Conservation (phyloP, 2,329 filamentous ascomycete genomes). For the Coniochaeta hoffmannii region DNA sequence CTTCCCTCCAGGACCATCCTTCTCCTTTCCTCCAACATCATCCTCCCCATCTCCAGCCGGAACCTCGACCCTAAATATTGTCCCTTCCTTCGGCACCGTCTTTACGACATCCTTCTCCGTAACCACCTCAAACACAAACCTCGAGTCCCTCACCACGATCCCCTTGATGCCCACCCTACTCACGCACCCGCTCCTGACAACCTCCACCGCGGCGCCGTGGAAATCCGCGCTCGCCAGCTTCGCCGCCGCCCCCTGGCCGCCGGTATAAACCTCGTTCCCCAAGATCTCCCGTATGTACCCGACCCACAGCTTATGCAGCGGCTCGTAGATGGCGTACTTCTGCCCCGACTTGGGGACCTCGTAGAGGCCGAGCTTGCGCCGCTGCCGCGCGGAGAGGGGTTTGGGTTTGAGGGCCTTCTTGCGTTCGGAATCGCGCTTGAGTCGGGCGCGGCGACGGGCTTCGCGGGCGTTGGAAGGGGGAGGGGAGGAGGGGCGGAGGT, state of each 20-base stretch:
- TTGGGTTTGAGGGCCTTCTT: conserved; percentile 44
- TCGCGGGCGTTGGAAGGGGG: conserved; percentile 50
- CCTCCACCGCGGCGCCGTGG: conserved; percentile 77
- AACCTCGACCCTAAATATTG: conserved; percentile 72
- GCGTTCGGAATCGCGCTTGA: conserved; percentile 36
- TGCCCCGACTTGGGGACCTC: conserved; percentile 61
- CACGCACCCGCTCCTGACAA: conserved; percentile 74
- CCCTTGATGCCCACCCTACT: conserved; percentile 77
- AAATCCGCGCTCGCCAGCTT: conserved; percentile 83
- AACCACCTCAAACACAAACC: conserved; percentile 78
- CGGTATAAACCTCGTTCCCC: conserved; percentile 48
- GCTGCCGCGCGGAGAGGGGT: conserved; percentile 74
- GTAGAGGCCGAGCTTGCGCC: conserved; percentile 65
- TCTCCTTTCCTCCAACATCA: conserved; percentile 13
- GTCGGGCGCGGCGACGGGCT: conserved; percentile 42
- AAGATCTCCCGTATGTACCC: conserved; percentile 80
- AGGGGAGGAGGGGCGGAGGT: conserved; percentile 70
- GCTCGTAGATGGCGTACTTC: conserved; percentile 70
- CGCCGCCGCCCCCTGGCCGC: conserved; percentile 55
- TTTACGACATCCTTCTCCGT: conserved; percentile 66
- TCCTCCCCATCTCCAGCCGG: conserved; percentile 31
- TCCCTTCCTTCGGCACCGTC: conserved; percentile 82
- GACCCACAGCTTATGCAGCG: conserved; percentile 72
- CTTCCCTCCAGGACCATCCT: conserved; percentile 8
- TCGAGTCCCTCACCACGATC: conserved; percentile 83